Evolutionary conservation across 1,284 basidiomycete genomes (phyloP).

Genomic region (Ustilago shanxiensis): DNA sequence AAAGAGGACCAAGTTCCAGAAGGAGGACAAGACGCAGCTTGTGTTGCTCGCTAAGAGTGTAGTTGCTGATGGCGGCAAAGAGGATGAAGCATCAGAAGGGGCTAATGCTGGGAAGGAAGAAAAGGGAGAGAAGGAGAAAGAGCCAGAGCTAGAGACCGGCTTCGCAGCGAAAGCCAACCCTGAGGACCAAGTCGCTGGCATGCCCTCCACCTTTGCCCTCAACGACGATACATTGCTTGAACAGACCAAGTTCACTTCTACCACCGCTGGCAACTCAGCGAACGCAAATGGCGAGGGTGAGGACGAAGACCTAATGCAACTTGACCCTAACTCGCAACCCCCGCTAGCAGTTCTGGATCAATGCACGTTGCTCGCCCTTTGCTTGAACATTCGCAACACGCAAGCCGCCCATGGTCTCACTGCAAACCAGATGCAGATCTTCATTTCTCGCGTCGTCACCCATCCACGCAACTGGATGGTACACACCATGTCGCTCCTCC

Average conservation of each 20-base stretch:
- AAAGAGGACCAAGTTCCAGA: slow-evolving; percentile 93
- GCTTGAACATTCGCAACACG: slow-evolving; percentile 67
- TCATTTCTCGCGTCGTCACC: slow-evolving; percentile 61
- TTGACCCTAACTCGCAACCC: slow-evolving; percentile 87
- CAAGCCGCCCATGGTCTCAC: slow-evolving; percentile 69
- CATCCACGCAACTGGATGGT: slow-evolving; percentile 69
- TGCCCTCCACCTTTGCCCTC: slow-evolving; percentile 82
- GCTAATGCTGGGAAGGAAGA: slow-evolving; percentile 37
- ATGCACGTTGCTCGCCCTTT: slow-evolving; percentile 65
- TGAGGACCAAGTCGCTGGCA: slow-evolving; percentile 59
- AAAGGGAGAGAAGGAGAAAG: slow-evolving; percentile 24
- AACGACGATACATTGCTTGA: slow-evolving; percentile 98
- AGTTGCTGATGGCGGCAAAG: slow-evolving; percentile 52
- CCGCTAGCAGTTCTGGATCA: slow-evolving; percentile 65
- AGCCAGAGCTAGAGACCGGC: slow-evolving; percentile 32
- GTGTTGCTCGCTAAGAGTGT: slow-evolving; percentile 89
- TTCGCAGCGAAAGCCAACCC: slow-evolving; percentile 57
- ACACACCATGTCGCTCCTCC: slow-evolving; percentile 68
- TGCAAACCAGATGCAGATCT: slow-evolving; percentile 66
- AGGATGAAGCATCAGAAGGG: slow-evolving; percentile 37
- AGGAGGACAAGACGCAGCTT: slow-evolving; percentile 86
- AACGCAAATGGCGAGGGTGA: slow-evolving; percentile 73
- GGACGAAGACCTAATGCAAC: slow-evolving; percentile 72
- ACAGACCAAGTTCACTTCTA: slow-evolving; percentile 84
- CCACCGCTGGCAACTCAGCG: slow-evolving; percentile 71